Evolutionary conservation across 495 filamentous ascomycete genomes (phyloP), one percentile per base, ranked within the genome.

Genomic region (Pseudevernia furfuracea): DNA sequence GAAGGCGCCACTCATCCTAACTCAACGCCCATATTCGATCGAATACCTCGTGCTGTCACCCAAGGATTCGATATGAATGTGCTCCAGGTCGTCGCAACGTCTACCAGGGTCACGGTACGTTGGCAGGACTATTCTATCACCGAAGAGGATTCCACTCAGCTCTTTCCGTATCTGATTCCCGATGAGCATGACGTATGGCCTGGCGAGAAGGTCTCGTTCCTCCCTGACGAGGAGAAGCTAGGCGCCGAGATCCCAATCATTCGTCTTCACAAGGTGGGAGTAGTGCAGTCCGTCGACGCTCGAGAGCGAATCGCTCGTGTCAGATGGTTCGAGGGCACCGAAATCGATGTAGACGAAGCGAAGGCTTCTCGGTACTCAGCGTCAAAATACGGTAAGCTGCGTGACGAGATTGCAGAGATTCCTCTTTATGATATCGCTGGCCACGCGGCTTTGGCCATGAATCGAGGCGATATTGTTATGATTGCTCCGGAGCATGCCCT

Each of bases 81-180:
- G 2, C 83, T 81, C 61, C 72, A 74, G 21, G 72, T 87, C 30
- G 72, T 76, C 43, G 71, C 72, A 37, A 78, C 78, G 6, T 74
- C 74, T 23, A 80, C 81, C 21, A 70, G 70, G 14, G 78, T 82
- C 12, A 78, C 72, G 17, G 79, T 88, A 21, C 76, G 77, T 49
- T 88, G 85, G 85, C 85, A 88, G 64, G 82, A 88, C 66, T 72
- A 77, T 30, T 79, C 74, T 32, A 76, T 79, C 36, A 80, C 81
- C 0, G 71, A 74, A 30, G 75, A 85, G 49, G 59, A 65, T 34
- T 71, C 77, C 21, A 75, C 68, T 19, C 66, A 71, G 34, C 63
- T 88, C 1, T 71, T 80, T 32, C 78, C 75, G 19, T 80, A 84
- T 61, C 61, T 71, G 3, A 75, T 78, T 56, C 68, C 81, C 17